phyloP scores from a whole-genome alignment of 148 eudicot species.

The Diospyros kaki region DNA sequence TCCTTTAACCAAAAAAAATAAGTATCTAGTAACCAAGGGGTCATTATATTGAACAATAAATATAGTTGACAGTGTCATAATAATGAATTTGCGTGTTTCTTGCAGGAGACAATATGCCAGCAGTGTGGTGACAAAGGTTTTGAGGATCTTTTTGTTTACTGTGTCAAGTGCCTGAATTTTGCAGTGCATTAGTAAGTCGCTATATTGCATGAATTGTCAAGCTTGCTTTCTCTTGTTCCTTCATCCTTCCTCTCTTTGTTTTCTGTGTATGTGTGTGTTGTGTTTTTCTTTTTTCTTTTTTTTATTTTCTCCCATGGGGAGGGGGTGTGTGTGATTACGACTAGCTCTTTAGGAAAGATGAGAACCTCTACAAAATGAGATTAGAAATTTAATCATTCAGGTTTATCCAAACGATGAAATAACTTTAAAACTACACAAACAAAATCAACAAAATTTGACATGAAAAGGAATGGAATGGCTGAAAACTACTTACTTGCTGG shows the following conservation, averaged over 20 bases:
- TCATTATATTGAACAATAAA: background rate
- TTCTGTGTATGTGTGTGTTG: background rate
- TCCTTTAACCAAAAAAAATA: too few species aligned
- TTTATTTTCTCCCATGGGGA: background rate
- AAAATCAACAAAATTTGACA: background rate
- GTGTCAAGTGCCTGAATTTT: conserved; percentile 43
- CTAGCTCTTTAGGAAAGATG: conserved; percentile 1
- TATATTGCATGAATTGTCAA: background rate
- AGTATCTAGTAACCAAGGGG: too few species aligned
- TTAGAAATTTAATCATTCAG: background rate
- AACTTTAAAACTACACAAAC: background rate
- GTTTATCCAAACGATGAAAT: background rate
- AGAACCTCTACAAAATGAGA: background rate
- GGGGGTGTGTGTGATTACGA: background rate
- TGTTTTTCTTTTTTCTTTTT: background rate
- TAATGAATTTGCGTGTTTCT: conserved; percentile 2
- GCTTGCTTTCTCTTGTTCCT: background rate
- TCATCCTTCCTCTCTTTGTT: background rate
- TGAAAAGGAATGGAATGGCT: background rate
- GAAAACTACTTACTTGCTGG: too few species aligned
- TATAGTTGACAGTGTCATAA: background rate
- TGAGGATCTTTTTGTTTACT: conserved; percentile 47
- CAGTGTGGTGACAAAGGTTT: conserved; percentile 55
- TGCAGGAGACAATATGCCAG: conserved; percentile 48
- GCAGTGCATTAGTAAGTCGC: conserved; percentile 55